Evolutionary conservation across 1,284 basidiomycete species (phyloP).

Genomic region (Inonotus obliquus): DNA sequence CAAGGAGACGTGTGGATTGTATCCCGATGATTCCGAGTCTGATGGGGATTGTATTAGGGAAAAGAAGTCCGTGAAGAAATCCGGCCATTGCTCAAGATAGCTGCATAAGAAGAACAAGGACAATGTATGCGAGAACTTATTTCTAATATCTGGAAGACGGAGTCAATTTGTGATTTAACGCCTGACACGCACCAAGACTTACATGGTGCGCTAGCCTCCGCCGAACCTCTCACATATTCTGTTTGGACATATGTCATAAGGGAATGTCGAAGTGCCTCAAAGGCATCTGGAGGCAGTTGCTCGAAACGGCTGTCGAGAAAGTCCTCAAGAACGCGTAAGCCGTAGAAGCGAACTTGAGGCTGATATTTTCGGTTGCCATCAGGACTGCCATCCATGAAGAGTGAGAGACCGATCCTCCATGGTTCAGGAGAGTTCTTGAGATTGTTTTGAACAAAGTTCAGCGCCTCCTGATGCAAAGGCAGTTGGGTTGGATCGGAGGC

Average conservation of each 20-base stretch:
- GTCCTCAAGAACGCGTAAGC: constrained; percentile 80
- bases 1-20: constrained; percentile 78
- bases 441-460: constrained; percentile 66
- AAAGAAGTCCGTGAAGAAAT: constrained; percentile 79
- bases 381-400: constrained; percentile 62
- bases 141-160: constrained; percentile 67
- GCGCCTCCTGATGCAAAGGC: constrained; percentile 70
- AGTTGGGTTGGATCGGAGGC: constrained; percentile 75
- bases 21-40: constrained; percentile 40
- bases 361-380: constrained; percentile 64
- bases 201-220: constrained; percentile 74
- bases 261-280: constrained; percentile 64
- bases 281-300: constrained; percentile 62
- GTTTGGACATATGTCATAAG: constrained; percentile 71
- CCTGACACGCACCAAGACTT: constrained; percentile 32
- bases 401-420: constrained; percentile 72
- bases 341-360: constrained; percentile 78
- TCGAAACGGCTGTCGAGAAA: constrained; percentile 82
- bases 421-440: constrained; percentile 62
- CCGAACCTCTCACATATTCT: constrained; percentile 74
- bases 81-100: constrained; percentile 80
- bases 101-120: constrained; percentile 91
- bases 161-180: constrained; percentile 11
- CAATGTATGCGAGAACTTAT: constrained; percentile 98
- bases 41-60: constrained; percentile 56